phyloP scores from a whole-genome alignment of 805 yeast species.

The Komagataella kurtzmanii region DNA sequence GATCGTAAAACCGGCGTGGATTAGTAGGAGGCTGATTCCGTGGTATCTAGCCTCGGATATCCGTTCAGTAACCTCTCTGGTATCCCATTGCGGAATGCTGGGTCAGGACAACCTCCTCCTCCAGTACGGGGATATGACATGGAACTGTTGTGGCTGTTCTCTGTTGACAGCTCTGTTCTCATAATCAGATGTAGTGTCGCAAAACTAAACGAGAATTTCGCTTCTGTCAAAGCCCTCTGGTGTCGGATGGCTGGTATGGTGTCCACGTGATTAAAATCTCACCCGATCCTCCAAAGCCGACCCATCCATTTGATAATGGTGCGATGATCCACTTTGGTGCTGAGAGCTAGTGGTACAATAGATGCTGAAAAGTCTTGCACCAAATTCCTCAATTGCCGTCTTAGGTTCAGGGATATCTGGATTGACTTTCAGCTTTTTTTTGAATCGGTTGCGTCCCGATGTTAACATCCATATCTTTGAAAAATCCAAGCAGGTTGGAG shows the following conservation, averaged over 20 bases:
- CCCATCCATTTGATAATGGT: not conserved
- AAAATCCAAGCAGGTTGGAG: constrained; percentile 44
- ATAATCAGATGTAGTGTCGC: not conserved
- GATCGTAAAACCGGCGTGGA: not conserved
- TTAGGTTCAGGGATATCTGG: constrained; percentile 90
- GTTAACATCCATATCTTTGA: constrained; percentile 53
- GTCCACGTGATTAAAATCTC: not conserved
- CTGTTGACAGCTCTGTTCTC: not conserved
- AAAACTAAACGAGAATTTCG: not conserved
- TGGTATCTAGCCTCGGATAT: not conserved
- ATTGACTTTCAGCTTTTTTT: constrained; percentile 55
- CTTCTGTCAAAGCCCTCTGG: not conserved
- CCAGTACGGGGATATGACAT: not conserved
- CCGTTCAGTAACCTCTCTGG: not conserved
- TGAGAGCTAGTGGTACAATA: not conserved
- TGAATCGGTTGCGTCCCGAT: constrained; percentile 68
- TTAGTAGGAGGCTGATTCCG: not conserved
- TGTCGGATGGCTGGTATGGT: not conserved
- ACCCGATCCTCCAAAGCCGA: not conserved
- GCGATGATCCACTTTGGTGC: not conserved
- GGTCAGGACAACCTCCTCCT: not conserved
- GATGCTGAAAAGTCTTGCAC: not conserved
- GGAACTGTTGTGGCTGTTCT: not conserved
- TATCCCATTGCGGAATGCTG: not conserved
- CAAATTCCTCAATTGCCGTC: constrained; percentile 37